Percentiles rank a stretch among this genome's conserved stretches.
phyloP scores from a whole-genome alignment of 208 protist species.

The Leishmania mexicana region DNA sequence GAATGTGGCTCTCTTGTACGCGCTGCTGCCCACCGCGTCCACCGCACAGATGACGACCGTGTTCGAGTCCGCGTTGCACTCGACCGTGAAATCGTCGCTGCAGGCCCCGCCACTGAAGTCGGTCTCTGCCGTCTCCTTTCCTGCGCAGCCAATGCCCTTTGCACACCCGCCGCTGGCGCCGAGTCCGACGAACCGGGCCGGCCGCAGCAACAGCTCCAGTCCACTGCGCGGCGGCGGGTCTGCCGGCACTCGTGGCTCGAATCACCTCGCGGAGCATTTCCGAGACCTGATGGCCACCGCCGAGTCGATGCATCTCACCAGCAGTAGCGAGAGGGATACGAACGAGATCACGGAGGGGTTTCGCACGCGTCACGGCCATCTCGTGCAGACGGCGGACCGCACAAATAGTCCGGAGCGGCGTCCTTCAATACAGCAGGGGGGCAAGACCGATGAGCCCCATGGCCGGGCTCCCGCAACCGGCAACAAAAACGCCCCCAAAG shows the following conservation, averaged over 20 bases:
- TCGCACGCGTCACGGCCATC: conserved; percentile 16
- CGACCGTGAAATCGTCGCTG: conserved; percentile 15
- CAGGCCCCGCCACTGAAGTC: background rate
- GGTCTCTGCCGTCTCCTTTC: background rate
- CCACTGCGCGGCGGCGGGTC: conserved; percentile 17
- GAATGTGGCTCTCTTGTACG: conserved; percentile 61
- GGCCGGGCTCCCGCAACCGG: background rate
- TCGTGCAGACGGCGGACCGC: background rate
- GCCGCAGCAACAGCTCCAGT: conserved; percentile 18
- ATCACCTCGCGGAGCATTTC: conserved; percentile 36
- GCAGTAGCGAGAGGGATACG: conserved; percentile 6
- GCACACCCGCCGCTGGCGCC: conserved; percentile 24
- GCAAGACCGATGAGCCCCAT: background rate
- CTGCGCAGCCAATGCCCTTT: conserved; percentile 7
- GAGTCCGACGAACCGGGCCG: conserved; percentile 19
- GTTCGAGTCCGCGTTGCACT: conserved; percentile 54
- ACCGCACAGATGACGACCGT: conserved; percentile 61
- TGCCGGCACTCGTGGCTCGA: conserved; percentile 2
- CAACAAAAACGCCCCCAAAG: background rate
- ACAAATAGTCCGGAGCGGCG: background rate
- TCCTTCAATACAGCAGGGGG: background rate
- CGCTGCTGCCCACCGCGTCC: conserved; percentile 52
- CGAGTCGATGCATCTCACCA: conserved; percentile 27
- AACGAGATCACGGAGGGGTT: background rate
- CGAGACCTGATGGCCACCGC: conserved; percentile 38